Evolutionary conservation across 2,329 filamentous ascomycete species (phyloP).

Genomic region (Paraconiothyrium brasiliense): DNA sequence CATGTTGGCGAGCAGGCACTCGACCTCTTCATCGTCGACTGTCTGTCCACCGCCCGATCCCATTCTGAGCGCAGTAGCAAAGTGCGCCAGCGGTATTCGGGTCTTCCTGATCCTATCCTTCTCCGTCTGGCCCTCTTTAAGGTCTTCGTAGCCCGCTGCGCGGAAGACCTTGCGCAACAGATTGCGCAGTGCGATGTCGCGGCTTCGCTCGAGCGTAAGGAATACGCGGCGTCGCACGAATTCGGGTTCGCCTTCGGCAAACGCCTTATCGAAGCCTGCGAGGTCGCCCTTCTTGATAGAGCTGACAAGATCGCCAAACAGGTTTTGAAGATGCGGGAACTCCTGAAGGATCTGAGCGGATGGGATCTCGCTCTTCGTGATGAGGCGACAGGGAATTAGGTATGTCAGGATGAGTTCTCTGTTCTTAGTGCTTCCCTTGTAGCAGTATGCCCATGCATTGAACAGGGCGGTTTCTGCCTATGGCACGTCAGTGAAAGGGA

Average conservation of each 20-base stretch:
- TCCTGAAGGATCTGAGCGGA: constrained; percentile 74
- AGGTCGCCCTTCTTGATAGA: constrained; percentile 88
- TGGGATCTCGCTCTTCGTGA: constrained; percentile 87
- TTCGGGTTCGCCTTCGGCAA: constrained; percentile 84
- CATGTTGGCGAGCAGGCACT: constrained; percentile 93
- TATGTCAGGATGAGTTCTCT: constrained; percentile 94
- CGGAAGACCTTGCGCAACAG: constrained; percentile 91
- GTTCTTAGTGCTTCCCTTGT: constrained; percentile 76
- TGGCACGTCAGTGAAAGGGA: constrained; percentile 25
- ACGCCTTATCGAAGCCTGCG: constrained; percentile 81
- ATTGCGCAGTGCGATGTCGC: constrained; percentile 92
- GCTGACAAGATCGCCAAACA: constrained; percentile 79
- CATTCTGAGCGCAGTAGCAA: constrained; percentile 83
- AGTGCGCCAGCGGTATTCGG: constrained; percentile 83
- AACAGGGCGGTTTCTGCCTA: constrained; percentile 66
- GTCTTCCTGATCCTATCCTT: constrained; percentile 73
- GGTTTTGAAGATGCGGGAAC: constrained; percentile 77
- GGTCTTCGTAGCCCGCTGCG: constrained; percentile 77
- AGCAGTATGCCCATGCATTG: constrained; percentile 83
- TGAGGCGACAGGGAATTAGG: constrained; percentile 89
- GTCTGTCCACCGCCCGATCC: constrained; percentile 64
- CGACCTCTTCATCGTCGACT: constrained; percentile 90
- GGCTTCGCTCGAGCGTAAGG: constrained; percentile 88
- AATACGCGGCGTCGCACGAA: constrained; percentile 95
- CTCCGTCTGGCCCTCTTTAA: constrained; percentile 72